Conservation (phyloP, 805 yeast species). For the Candida andamanensis region DNA sequence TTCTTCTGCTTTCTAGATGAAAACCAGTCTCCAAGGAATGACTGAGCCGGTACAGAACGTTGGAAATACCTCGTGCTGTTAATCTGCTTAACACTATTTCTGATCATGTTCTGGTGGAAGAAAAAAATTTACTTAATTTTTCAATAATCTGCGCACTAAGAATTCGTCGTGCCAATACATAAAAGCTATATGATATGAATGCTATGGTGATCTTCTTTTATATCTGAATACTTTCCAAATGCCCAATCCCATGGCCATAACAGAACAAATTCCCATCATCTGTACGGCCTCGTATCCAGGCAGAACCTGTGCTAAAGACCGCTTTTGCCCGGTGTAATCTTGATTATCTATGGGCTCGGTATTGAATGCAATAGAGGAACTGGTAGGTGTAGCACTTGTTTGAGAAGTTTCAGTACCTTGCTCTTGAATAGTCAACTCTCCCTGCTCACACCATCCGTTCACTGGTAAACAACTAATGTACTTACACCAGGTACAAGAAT, state of each 20-base stretch:
- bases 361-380: no score
- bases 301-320: no score
- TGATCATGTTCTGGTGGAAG: constrained; percentile 3
- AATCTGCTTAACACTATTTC: constrained; percentile 2
- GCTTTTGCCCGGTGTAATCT: neutral
- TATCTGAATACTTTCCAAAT: no score
- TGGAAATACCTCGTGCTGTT: constrained; percentile 7
- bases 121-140: constrained; percentile 3
- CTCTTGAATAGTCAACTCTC: constrained; percentile 17
- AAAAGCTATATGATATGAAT: no score
- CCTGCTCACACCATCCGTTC: constrained; percentile 61
- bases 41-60: constrained; percentile 10
- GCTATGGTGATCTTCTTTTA: no score
- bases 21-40: constrained; percentile 29
- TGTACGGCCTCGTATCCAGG: no score
- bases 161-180: no score
- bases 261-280: no score
- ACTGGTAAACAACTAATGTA: constrained; percentile 68
- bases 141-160: no score
- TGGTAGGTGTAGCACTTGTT: constrained; percentile 1
- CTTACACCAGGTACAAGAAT: constrained; percentile 66
- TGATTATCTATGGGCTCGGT: constrained; percentile 6
- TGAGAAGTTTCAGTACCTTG: constrained; percentile 1
- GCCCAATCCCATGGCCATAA: no score
- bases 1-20: constrained; percentile 24